Evolutionary conservation across 768 basidiomycete genomes (phyloP), one percentile per base, ranked within the genome.

Genomic region (Coprinopsis sp.): DNA sequence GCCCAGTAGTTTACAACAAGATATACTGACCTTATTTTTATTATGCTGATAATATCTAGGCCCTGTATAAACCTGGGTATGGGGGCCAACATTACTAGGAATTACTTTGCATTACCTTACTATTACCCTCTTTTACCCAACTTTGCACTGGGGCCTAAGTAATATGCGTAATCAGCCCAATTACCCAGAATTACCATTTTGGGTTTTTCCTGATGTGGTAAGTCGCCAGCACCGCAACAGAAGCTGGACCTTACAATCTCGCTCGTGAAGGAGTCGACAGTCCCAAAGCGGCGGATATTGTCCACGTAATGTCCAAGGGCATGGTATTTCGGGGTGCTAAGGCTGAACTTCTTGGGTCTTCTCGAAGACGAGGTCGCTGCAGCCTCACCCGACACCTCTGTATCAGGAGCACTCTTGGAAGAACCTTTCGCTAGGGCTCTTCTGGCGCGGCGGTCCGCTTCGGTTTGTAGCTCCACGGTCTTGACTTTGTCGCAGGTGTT

Each of bases 401-500:
- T 6, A 7, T 37, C 16, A 7, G 6, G 36, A 7, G 18, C 14
- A 37, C 36, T n/a, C 25, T 12, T 5, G 22, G 24, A 27, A n/a
- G 6, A 1, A 16, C 16, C n/a, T 13, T 4, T 4, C n/a, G 22
- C n/a, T 6, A 16, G 2, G 4, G 14, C 12, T 23, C 23, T 3
- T 22, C 40, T 28, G 25, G 2, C 16, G 16, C 24, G 14, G 14
- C 24, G 10, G n/a, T 27, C 12, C 25, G 13, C 16, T 27, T 79
- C 76, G 1, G 46, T 46, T 0, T 71, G 72, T 11, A 76, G 54
- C 27, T 74, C 71, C 1, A 51, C 6, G 0, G 70, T 72, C 0
- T 49, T 23, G 49, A 60, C 69, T n/a, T n/a, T n/a, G 1, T 47
- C 40, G 0, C 50, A 21, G 0, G 62, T 63, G 1, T 45, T 13